Percentiles rank a stretch among this genome's conserved stretches.
Conservation (phyloP, 139 green algal species). For the Chlorella sorokiniana region DNA sequence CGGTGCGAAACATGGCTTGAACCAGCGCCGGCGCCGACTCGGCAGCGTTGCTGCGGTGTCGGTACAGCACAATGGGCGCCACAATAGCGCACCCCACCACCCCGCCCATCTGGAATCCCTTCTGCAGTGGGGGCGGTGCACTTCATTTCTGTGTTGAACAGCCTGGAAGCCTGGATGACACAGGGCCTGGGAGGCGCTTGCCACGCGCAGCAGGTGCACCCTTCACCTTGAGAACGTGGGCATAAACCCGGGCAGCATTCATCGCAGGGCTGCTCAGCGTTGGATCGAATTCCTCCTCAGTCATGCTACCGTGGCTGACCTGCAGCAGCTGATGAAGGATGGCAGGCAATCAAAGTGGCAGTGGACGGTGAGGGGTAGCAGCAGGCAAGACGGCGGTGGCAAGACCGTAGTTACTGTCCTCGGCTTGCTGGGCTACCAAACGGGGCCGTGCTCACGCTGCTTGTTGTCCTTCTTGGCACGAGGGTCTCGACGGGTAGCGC, state of each 20-base stretch:
- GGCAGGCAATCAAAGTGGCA: neutral
- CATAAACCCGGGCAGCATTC: constrained; percentile 16
- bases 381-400: no score
- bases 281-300: constrained; percentile 19
- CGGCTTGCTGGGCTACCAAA: no score
- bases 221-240: neutral
- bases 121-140: constrained; percentile 1
- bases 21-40: neutral
- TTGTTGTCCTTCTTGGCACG: no score
- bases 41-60: neutral
- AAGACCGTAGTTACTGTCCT: no score
- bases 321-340: no score
- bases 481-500: no score
- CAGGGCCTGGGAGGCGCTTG: neutral
- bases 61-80: neutral
- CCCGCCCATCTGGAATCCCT: constrained; percentile 32
- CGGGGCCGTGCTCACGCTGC: no score
- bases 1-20: neutral
- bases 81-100: constrained; percentile 14
- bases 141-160: neutral
- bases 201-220: neutral
- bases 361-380: neutral
- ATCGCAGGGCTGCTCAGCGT: neutral
- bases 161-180: no score
- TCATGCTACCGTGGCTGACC: neutral